Base-by-base conservation (phyloP, 225 moss, liverwort and hornwort species). In the Polytrichum formosum region DNA sequence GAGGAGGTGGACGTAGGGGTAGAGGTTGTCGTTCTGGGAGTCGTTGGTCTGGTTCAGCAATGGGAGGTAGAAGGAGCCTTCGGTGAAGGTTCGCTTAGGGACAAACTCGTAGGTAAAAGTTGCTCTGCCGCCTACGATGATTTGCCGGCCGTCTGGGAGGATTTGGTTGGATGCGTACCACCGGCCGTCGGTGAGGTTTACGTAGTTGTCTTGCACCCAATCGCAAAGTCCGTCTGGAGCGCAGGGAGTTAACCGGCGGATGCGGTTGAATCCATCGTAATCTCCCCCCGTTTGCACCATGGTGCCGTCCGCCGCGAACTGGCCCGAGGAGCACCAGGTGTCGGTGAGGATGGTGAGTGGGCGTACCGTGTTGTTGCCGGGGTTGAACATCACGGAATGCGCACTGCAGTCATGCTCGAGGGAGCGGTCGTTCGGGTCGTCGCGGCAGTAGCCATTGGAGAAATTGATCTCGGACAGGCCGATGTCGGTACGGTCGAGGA, bases 291-390 rank as follows among this genome's bases (percentile, higher is more conserved):
- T 88, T 61, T 94, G 93, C 4, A 88, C 77, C 23, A 94, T 61
- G 6, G 88, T 74, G 13, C 93, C 93, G 9, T 94, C 78, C 0
- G 83, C 53, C 22, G 84, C 21, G 71, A 91, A 80, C 65, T 81
- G 77, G 0, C 91, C 93, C 0, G 91, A 90, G 21, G 90, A 90
- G 86, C 91, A 93, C 93, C 93, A 93, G 10, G 93, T 90, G 69
- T 93, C 91, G 0, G 90, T 90, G 54, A 84, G n/a, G 53, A 93
- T 59, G 22, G 73, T 80, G 4, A 93, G 66, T 0, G 91, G 84
- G 1, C 93, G 82, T 7, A 91, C 79, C 1, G 5, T 56, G 26
- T 67, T 72, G 5, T 26, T 75, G 54, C 23, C 0, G 0, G 82
- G 83, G 26, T 84, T 81, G 8, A 90, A 75, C 68, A 90, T 79